Conservation (phyloP, 345 rosid species). For the Ceriops tagal region DNA sequence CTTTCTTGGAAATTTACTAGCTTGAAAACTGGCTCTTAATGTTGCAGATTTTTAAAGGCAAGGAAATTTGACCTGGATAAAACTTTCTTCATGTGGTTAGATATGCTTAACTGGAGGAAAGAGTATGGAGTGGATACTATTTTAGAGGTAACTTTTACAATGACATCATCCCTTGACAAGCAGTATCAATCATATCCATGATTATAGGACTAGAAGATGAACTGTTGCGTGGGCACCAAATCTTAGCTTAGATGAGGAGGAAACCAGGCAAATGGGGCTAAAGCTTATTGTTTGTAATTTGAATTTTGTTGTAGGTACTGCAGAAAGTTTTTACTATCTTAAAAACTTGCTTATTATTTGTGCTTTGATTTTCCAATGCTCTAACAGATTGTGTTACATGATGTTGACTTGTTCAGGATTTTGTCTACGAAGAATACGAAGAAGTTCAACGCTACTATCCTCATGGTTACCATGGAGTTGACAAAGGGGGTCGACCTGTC, state of each 20-base stretch:
- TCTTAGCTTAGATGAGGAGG: slow-evolving; percentile 6
- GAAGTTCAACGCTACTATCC: slow-evolving; percentile 78
- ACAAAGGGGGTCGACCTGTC: slow-evolving; percentile 82
- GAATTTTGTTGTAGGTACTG: slow-evolving; percentile 1
- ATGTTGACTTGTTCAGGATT: slow-evolving; percentile 53
- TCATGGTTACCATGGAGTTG: slow-evolving; percentile 96
- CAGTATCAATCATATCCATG: background rate
- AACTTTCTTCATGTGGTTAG: slow-evolving; percentile 88
- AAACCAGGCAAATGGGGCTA: background rate
- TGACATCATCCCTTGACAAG: background rate
- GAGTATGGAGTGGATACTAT: slow-evolving; percentile 72
- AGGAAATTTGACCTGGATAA: slow-evolving; percentile 78
- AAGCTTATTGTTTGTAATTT: slow-evolving; percentile 4
- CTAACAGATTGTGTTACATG: slow-evolving; percentile 8
- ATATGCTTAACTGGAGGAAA: slow-evolving; percentile 89
- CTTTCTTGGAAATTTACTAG: background rate
- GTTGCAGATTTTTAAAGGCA: slow-evolving; percentile 23
- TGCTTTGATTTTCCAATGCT: slow-evolving; percentile 1
- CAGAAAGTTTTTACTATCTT: slow-evolving; percentile 5
- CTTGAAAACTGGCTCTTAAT: slow-evolving; percentile 1
- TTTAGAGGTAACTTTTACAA: slow-evolving; percentile 49
- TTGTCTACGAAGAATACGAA: slow-evolving; percentile 70
- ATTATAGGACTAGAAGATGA: slow-evolving; percentile 2
- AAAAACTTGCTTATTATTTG: background rate
- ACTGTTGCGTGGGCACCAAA: slow-evolving; percentile 16